Evolutionary conservation across 192 early-diverging fungal species (phyloP).

Genomic region (Paraglomus brasilianum): DNA sequence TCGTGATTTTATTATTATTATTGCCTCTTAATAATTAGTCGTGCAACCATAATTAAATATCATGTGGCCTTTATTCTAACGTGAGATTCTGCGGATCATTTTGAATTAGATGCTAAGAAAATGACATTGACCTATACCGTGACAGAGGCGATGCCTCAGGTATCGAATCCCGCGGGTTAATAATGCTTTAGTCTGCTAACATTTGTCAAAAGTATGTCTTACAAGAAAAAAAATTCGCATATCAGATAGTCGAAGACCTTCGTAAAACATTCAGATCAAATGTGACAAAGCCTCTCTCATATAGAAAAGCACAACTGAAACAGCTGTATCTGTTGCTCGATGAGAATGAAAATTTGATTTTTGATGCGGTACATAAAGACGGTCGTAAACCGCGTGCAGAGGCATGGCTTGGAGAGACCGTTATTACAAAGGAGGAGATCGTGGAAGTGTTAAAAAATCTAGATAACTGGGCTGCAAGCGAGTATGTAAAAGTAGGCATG

Average conservation of each 20-base stretch:
- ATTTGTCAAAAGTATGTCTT: no score
- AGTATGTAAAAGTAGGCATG: conserved; percentile 41
- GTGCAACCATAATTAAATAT: no score
- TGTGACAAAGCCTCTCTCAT: conserved; percentile 45
- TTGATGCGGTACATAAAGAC: conserved; percentile 58
- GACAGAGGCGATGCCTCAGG: no score
- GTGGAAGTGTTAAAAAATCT: conserved; percentile 55
- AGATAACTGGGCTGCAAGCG: conserved; percentile 54
- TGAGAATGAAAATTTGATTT: conserved; percentile 55
- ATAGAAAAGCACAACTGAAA: conserved; percentile 62
- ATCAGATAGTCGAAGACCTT: conserved; percentile 40
- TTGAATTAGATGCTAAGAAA: no score
- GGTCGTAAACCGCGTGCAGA: conserved; percentile 57
- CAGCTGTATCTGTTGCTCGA: conserved; percentile 58
- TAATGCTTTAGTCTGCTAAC: no score
- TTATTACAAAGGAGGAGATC: conserved; percentile 45
- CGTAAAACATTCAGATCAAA: conserved; percentile 38
- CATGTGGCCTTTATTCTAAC: no score
- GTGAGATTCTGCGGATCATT: no score
- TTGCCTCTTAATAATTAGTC: no score
- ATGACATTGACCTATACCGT: no score
- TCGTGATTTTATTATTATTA: no score
- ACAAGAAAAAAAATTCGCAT: no score
- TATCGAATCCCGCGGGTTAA: no score
- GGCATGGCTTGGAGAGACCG: conserved; percentile 56